Evolutionary conservation across 2,329 filamentous ascomycete genomes (phyloP).

Genomic region (Cladosporium oxysporum): DNA sequence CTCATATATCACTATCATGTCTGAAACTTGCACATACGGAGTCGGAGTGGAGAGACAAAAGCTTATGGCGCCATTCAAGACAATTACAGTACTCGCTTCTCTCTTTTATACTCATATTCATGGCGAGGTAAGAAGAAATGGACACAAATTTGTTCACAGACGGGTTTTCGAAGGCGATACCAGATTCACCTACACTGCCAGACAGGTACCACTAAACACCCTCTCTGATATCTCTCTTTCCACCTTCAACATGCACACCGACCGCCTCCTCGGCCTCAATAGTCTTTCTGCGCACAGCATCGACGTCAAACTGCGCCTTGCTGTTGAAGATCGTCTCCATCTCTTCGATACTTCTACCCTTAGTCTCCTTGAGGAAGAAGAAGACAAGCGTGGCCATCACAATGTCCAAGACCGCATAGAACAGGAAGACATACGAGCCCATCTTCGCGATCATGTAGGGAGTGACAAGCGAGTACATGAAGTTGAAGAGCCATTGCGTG

Average conservation of each 20-base stretch:
- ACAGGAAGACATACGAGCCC: constrained; percentile 47
- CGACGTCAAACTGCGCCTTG: constrained; percentile 31
- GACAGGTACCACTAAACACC: not conserved
- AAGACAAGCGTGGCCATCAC: constrained; percentile 45
- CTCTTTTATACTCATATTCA: not conserved
- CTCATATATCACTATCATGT: not conserved
- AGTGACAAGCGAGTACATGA: constrained; percentile 51
- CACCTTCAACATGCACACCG: not conserved
- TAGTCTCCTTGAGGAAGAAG: constrained; percentile 42
- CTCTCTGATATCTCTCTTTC: constrained; percentile 1
- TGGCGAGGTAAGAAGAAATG: not conserved
- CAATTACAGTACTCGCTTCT: not conserved
- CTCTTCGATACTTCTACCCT: constrained; percentile 40
- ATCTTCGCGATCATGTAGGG: constrained; percentile 55
- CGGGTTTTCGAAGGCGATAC: not conserved
- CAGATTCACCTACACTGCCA: not conserved
- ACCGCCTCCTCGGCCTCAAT: constrained; percentile 14
- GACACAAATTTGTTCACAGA: not conserved
- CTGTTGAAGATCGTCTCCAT: constrained; percentile 35
- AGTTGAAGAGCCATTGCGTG: constrained; percentile 56
- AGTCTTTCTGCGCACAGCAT: constrained; percentile 21
- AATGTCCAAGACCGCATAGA: constrained; percentile 51
- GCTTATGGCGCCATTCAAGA: not conserved
- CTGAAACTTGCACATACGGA: not conserved
- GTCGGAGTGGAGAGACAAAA: not conserved